phyloP scores from a whole-genome alignment of 345 rosid genomes.

The Eucalyptus sp. region DNA sequence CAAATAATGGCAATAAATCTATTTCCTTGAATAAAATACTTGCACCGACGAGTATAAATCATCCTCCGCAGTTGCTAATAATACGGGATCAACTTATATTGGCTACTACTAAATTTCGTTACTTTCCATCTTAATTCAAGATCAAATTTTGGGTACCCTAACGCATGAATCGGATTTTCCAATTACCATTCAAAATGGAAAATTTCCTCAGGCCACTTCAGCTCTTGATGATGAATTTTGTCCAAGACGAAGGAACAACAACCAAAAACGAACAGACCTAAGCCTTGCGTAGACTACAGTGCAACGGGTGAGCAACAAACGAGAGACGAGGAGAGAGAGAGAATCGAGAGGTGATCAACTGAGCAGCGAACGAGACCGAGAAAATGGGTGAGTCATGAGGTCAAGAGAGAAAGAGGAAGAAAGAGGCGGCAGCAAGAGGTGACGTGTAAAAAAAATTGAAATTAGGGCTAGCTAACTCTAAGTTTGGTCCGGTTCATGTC shows the following conservation, averaged over 20 bases:
- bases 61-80: neutral
- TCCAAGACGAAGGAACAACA: neutral
- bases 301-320: neutral
- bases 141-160: neutral
- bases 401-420: no score
- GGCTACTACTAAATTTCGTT: neutral
- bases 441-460: no score
- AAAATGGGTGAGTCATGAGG: no score
- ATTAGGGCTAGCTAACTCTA: no score
- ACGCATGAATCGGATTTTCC: neutral
- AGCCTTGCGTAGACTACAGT: neutral
- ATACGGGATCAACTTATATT: neutral
- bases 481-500: no score
- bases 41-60: neutral
- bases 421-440: no score
- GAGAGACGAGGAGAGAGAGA: neutral
- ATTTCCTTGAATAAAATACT: no score
- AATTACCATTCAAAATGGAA: neutral
- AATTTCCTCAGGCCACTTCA: neutral
- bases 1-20: neutral
- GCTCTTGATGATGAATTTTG: neutral
- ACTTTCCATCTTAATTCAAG: neutral
- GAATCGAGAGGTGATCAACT: neutral
- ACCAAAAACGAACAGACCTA: neutral
- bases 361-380: neutral